Conservation (phyloP, 1,284 basidiomycete species). For the Sparassis latifolia region DNA sequence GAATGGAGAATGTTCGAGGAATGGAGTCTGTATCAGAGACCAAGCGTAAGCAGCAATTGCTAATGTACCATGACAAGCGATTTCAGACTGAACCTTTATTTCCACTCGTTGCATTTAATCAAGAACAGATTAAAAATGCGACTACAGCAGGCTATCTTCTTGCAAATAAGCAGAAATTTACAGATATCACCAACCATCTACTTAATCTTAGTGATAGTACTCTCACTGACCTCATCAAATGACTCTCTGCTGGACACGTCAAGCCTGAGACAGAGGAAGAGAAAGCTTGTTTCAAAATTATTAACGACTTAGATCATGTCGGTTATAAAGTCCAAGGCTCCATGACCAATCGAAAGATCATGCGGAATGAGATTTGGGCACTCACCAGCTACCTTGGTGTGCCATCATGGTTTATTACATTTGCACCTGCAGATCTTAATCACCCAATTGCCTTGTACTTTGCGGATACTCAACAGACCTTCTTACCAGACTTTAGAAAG, state of each 20-base stretch:
- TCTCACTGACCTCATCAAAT: background rate
- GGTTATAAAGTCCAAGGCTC: background rate
- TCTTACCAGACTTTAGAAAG: too few species aligned
- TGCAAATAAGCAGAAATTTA: background rate
- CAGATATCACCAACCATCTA: background rate
- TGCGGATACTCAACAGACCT: too few species aligned
- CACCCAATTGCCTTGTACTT: too few species aligned
- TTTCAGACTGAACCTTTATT: background rate
- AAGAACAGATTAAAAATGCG: background rate
- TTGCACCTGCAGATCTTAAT: too few species aligned
- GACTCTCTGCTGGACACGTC: background rate
- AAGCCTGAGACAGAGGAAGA: constrained; percentile 2
- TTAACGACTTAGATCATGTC: background rate
- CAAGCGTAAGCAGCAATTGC: background rate
- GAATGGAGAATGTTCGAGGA: background rate
- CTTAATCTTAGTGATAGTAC: background rate
- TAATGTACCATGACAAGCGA: background rate
- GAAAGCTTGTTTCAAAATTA: background rate
- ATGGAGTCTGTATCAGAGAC: background rate
- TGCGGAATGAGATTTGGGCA: background rate
- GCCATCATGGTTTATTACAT: too few species aligned
- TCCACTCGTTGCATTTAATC: background rate
- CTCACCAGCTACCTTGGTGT: background rate
- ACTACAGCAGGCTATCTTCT: background rate
- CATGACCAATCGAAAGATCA: background rate